Percentiles rank a stretch among this genome's conserved stretches.
Conservation (phyloP, 176 grass and related monocot species). For the Cenchrus fungigraminus region DNA sequence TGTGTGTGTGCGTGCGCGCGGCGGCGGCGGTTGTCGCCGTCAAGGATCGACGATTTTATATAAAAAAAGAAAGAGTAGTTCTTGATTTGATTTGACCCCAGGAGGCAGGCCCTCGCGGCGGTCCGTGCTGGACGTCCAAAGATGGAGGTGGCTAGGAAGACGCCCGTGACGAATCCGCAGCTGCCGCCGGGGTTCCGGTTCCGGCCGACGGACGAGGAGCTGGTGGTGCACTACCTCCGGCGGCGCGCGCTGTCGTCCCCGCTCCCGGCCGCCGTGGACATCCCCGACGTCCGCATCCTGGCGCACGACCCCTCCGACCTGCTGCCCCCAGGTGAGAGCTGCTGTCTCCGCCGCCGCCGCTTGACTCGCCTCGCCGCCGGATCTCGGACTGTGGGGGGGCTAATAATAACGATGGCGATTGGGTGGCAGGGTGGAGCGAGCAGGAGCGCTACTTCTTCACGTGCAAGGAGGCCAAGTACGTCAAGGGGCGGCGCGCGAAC, state of each 20-base stretch:
- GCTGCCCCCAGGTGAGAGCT: conserved; percentile 42
- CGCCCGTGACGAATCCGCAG: conserved; percentile 3
- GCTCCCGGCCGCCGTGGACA: conserved; percentile 60
- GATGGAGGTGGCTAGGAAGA: conserved; percentile 9
- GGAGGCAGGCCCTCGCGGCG: no score
- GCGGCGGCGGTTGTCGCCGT: not conserved
- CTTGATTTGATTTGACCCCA: not conserved
- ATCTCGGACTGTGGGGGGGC: no score
- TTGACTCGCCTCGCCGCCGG: no score
- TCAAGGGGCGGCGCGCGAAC: conserved; percentile 59
- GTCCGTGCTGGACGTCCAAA: no score
- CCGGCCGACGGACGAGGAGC: conserved; percentile 71
- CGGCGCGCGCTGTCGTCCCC: conserved; percentile 55
- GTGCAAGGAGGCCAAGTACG: conserved; percentile 71
- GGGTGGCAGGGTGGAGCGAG: conserved; percentile 41
- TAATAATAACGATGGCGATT: not conserved
- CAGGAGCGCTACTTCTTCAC: conserved; percentile 79
- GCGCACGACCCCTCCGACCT: conserved; percentile 70
- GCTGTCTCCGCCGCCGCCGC: no score
- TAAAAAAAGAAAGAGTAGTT: not conserved
- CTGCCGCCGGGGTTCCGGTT: conserved; percentile 78
- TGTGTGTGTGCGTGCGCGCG: no score
- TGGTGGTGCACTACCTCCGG: conserved; percentile 73
- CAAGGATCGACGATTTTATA: not conserved
- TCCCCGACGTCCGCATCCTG: conserved; percentile 71